Conservation (phyloP, 768 basidiomycete genomes). For the Infundibulicybe gibba region DNA sequence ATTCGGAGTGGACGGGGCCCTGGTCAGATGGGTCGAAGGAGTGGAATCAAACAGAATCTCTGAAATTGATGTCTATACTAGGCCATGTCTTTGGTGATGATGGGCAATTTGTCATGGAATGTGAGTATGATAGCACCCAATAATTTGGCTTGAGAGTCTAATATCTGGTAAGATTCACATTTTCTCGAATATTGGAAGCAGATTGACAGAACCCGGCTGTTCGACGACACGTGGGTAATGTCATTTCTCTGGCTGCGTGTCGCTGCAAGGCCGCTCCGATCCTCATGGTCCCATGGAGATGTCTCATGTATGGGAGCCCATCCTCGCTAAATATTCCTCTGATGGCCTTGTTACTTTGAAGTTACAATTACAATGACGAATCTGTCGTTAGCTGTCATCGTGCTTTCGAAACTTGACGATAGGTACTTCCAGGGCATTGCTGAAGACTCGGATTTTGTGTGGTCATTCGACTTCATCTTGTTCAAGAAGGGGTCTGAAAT, state of each 20-base stretch:
- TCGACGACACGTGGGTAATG: slow-evolving; percentile 48
- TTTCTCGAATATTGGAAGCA: slow-evolving; percentile 43
- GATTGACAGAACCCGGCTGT: slow-evolving; percentile 45
- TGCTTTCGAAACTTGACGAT: slow-evolving; percentile 47
- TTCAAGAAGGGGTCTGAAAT: slow-evolving; percentile 42
- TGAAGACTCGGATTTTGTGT: slow-evolving; percentile 34
- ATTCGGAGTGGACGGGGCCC: slow-evolving; percentile 35
- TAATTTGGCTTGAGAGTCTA: not conserved
- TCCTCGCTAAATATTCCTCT: not conserved
- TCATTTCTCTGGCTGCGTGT: slow-evolving; percentile 50
- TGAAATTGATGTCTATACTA: slow-evolving; percentile 27
- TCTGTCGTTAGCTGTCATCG: slow-evolving; percentile 40
- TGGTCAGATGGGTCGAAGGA: slow-evolving; percentile 41
- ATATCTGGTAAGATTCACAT: slow-evolving; percentile 33
- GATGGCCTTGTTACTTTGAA: slow-evolving; percentile 11
- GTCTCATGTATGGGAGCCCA: slow-evolving; percentile 41
- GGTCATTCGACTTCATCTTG: slow-evolving; percentile 48
- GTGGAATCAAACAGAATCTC: slow-evolving; percentile 35
- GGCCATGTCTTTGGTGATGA: slow-evolving; percentile 36
- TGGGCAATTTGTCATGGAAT: slow-evolving; percentile 43
- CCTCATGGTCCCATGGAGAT: slow-evolving; percentile 53
- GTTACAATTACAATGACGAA: slow-evolving; percentile 42
- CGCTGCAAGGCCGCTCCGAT: slow-evolving; percentile 32
- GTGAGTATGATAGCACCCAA: slow-evolving; percentile 8
- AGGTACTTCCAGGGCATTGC: slow-evolving; percentile 48